Evolutionary conservation across 331 rosid species (phyloP), one percentile per base, ranked within the genome.

Genomic region (Ulmus americana): DNA sequence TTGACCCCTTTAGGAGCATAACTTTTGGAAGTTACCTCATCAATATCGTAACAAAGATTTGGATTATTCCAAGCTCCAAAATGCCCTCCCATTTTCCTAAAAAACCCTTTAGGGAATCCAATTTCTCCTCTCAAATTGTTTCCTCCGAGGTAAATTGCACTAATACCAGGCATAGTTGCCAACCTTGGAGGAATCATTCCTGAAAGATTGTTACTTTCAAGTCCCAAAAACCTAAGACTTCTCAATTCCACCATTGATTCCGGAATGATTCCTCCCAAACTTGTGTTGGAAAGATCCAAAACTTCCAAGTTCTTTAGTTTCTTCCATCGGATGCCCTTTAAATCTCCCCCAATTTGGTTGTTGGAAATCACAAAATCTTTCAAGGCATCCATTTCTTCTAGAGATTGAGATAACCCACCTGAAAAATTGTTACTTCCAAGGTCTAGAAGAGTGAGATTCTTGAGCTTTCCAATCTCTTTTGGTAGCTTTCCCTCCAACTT

Each of bases 41-140:
- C 59, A 6, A 42, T 5, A 40, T 35, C 38, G 60, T 45, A 63
- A 58, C 79, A 75, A 35, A 69, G 67, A 49, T 75, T 64, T 47
- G 56, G 79, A 57, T 75, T 75, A 43, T 64, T 59, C 79, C 71
- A 69, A 58, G 75, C 75, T 35, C 75, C 71, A 63, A 75, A 75
- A 1, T 68, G 68, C 62, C 65, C 50, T 15, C 75, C 71, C 59
- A 75, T 49, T 75, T 45, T 75, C 55, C 58, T 53, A 57, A 56
- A 75, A 22, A 75, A 69, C 66, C 56, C 11, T 59, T 57, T 68
- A 5, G 79, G 45, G 51, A 75, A 75, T 16, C 67, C 58, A 28
- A 64, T 57, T 39, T 64, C 65, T 20, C 75, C 79, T 63, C 75
- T 64, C 13, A 74, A 74, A 63, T 68, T 68, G 70, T 74, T 74